Evolutionary conservation across 495 filamentous ascomycete genomes (phyloP), one percentile per base, ranked within the genome.

Genomic region (Penicillium steckii): DNA sequence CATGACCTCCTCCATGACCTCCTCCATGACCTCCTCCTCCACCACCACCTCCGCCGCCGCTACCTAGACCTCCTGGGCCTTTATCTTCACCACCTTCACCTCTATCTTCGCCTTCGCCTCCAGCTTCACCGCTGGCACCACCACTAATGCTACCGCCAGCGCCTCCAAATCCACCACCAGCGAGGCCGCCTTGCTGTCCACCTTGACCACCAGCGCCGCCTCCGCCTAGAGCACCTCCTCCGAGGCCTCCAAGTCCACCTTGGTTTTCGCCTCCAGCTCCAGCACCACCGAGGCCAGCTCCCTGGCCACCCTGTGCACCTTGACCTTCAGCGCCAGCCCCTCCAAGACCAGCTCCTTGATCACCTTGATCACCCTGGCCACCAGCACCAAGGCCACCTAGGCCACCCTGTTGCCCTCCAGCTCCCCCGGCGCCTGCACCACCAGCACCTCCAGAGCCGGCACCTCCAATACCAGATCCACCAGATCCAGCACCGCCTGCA

Each of bases 231-330:
- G 3, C 38, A 33, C 52, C 50, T 29, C 44, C 51, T 33, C 42
- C 43, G 12, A 22, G 38, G 38, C 57, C 56, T 23, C 13, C 47
- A 24, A 37, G 18, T n/a, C 35, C 35, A 3, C 35, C 35, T 40
- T 10, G 3, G 18, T 40, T n/a, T 18, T 40, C 4, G 4, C 15
- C 35, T 4, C 35, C 35, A 21, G 3, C 35, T 21, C 35, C 35
- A 19, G 18, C 35, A 21, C 35, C 35, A 4, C 35, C 35, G 27
- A 29, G 27, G 12, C 27, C 27, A 29, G 27, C 27, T 29, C 12
- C 6, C 12, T 29, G 27, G 12, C 27, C 27, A 29, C 27, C 27
- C 27, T 29, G 27, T 5, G 6, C 27, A 19, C 35, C 32, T 35
- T 35, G 32, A n/a, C 13, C 42, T 30, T 17, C 29, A 12, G 38